These are phyloP conservation scores for Mycena galericulata DNA, from an alignment of 768 basidiomycete genomes.

Conservation along the genomic window DNA sequence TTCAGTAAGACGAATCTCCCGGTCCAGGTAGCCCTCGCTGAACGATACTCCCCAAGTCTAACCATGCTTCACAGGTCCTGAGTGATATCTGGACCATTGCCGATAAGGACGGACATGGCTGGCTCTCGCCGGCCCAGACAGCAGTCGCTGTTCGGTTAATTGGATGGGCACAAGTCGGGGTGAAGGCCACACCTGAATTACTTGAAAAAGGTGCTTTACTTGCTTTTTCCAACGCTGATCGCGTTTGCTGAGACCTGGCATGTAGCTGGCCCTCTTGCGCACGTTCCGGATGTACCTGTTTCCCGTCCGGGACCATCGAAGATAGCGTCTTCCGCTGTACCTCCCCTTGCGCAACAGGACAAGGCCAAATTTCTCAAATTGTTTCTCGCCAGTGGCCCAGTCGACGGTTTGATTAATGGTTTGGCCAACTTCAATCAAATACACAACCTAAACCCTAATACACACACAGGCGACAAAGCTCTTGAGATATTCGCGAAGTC, in stretches of 20 bases:
- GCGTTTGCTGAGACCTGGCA: constrained; percentile 3
- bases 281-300: constrained; percentile 46
- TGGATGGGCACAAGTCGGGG: constrained; percentile 63
- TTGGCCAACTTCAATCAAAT: constrained; percentile 12
- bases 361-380: constrained; percentile 62
- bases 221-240: background rate
- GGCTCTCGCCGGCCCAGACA: constrained; percentile 60
- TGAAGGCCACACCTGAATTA: constrained; percentile 48
- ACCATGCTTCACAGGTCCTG: constrained; percentile 38
- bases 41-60: background rate
- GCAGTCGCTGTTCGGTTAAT: constrained; percentile 62
- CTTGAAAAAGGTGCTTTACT: constrained; percentile 52
- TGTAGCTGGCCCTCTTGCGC: constrained; percentile 61
- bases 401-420: constrained; percentile 60
- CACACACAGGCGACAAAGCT: constrained; percentile 56
- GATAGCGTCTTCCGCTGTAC: constrained; percentile 40
- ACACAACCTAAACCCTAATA: background rate
- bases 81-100: constrained; percentile 68
- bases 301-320: constrained; percentile 13
- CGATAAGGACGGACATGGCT: constrained; percentile 65
- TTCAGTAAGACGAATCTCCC: constrained; percentile 61
- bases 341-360: constrained; percentile 58
- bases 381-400: constrained; percentile 56
- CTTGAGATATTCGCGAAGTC: constrained; percentile 66
- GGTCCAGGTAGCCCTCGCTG: constrained; percentile 39